Base-by-base conservation (phyloP, 352 stramenopile species). In the Globisporangium polare region DNA sequence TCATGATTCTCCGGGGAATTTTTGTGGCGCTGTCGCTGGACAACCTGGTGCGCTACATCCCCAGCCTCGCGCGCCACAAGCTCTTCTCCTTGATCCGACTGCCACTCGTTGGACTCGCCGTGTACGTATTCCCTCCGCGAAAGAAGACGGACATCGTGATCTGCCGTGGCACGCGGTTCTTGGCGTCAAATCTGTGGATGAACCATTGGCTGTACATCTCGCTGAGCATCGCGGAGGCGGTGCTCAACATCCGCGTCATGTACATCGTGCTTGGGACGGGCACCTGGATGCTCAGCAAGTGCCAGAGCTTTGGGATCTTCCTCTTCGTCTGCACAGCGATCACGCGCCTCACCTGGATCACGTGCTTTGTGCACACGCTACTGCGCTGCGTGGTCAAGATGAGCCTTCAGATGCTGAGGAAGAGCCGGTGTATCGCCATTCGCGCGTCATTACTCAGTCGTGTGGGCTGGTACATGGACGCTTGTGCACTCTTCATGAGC, bases 151-250 rank as follows among this genome's bases (percentile, higher is more conserved):
- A 67, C 7, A 37, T 72, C 3, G 66, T 68, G 5, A 69, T 71
- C 33, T 42, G 74, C 1, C 68, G 77, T 5, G 62, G 78, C 27
- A 68, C 66, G 7, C 71, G 58, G 26, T 62, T 88, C 20, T 73
- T 83, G 53, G 78, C 76, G 2, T 85, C 77, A 2, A 72, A 83
- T 26, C 58, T 83, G 2, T 87, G 78, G 75, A 81, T 85, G 62
- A 85, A 85, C 63, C 75, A 87, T 46, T 87, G 78, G 78, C 60
- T 88, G 3, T 86, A 83, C 62, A 86, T 85, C 13, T 29, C 69
- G 5, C 46, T 88, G 4, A 85, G 76, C 56, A 77, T 85, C 20
- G 43, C 81, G n/a, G 77, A 86, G 17, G 66, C 74, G 3, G 50
- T 85, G 3, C 39, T 72, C 2, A 83, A 69, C 46, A 17, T 86